These are phyloP conservation scores for Penicillium chermesinum DNA, from an alignment of 495 filamentous ascomycete genomes.

Conservation along the genomic window DNA sequence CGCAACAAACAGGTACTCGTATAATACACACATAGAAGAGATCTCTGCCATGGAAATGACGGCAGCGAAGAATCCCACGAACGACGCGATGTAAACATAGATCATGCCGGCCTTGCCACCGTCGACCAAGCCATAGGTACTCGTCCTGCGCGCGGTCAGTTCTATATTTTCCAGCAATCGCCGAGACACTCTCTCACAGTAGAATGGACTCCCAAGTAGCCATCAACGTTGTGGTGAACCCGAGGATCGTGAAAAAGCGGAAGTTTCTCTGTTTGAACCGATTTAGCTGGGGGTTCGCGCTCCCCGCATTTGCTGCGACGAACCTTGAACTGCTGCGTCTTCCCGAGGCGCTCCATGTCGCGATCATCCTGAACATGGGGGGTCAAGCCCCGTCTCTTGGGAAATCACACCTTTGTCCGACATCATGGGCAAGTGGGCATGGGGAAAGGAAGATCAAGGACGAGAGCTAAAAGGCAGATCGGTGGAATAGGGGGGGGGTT, in stretches of 20 bases:
- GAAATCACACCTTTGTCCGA: conserved; percentile 15
- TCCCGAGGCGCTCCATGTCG: conserved; percentile 39
- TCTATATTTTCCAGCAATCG: neutral
- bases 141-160: conserved; percentile 17
- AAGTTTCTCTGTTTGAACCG: conserved; percentile 34
- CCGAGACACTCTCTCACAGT: conserved; percentile 17
- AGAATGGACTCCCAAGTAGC: conserved; percentile 46
- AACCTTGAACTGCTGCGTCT: conserved; percentile 37
- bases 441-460: neutral
- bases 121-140: conserved; percentile 37
- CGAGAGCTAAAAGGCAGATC: conserved; percentile 1
- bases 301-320: conserved; percentile 3
- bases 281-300: conserved; percentile 4
- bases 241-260: conserved; percentile 41
- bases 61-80: conserved; percentile 37
- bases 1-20: neutral
- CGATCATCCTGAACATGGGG: conserved; percentile 28
- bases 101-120: conserved; percentile 45
- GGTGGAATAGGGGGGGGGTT: neutral
- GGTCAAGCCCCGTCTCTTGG: conserved; percentile 19
- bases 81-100: conserved; percentile 42
- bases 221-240: conserved; percentile 44
- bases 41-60: conserved; percentile 45
- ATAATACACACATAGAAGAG: conserved; percentile 35
- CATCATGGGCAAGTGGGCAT: conserved; percentile 4